These are phyloP conservation scores for Pseudopediastrum boryanum DNA, from an alignment of 139 green algal species.

Conservation along the genomic window DNA sequence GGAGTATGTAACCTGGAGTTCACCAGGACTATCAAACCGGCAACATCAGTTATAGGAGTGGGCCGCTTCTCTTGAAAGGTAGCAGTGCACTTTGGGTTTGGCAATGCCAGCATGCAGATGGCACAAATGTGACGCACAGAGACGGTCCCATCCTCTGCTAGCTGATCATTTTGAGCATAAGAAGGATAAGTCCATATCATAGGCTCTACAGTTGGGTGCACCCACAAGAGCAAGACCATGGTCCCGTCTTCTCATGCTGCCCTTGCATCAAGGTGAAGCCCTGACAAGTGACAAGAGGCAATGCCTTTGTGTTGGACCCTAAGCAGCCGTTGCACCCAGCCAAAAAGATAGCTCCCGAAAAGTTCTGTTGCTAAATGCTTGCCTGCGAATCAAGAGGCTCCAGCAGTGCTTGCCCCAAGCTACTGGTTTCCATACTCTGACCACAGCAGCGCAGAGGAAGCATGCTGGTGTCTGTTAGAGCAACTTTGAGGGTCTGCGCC, in stretches of 20 bases:
- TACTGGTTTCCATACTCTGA: background rate
- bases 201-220: too few relatives aligned
- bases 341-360: background rate
- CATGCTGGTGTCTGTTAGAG: background rate
- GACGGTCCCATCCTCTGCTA: too few relatives aligned
- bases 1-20: background rate
- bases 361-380: background rate
- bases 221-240: too few relatives aligned
- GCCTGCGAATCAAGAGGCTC: background rate
- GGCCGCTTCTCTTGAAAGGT: background rate
- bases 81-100: background rate
- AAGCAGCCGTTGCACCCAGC: background rate
- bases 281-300: too few relatives aligned
- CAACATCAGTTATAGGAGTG: background rate
- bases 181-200: too few relatives aligned
- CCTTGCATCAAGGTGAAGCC: too few relatives aligned
- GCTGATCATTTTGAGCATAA: too few relatives aligned
- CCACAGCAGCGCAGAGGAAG: conserved; percentile 3
- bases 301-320: too few relatives aligned
- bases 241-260: too few relatives aligned
- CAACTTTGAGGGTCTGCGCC: background rate
- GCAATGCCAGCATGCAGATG: too few relatives aligned
- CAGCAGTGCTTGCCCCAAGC: background rate
- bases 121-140: too few relatives aligned
- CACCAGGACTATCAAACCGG: background rate